Conservation (phyloP, 2,329 filamentous ascomycete genomes). For the Tolypocladium endophyticum region DNA sequence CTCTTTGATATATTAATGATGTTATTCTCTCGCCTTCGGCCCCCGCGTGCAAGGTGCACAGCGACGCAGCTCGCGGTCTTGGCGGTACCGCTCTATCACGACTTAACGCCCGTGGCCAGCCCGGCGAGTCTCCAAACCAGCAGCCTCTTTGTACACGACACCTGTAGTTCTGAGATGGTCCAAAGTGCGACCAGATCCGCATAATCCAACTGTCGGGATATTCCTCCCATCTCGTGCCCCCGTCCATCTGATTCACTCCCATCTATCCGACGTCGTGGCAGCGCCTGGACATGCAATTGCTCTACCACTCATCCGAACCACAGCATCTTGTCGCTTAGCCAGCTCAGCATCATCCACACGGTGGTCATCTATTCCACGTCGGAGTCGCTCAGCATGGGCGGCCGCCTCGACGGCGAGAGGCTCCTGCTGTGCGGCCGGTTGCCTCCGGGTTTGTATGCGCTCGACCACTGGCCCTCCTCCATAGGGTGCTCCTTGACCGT, state of each 20-base stretch:
- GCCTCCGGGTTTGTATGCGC: constrained; percentile 16
- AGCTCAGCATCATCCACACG: constrained; percentile 3
- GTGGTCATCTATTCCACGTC: constrained; percentile 13
- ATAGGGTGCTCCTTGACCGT: constrained; percentile 27
- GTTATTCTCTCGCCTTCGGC: constrained; percentile 3
- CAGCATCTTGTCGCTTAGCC: constrained; percentile 1
- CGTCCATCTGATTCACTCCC: background rate
- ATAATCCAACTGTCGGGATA: background rate
- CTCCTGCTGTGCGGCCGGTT: constrained; percentile 21
- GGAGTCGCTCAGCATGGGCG: constrained; percentile 25
- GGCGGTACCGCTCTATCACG: constrained; percentile 15
- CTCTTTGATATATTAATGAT: background rate
- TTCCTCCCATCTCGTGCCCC: background rate
- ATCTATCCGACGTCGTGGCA: background rate
- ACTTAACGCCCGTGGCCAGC: constrained; percentile 11
- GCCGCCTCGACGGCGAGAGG: constrained; percentile 27
- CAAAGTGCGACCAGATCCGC: background rate
- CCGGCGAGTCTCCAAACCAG: background rate
- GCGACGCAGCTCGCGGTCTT: background rate
- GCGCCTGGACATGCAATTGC: background rate
- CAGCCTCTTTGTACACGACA: background rate
- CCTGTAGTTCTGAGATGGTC: background rate
- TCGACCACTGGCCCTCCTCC: constrained; percentile 20
- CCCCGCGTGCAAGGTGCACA: background rate
- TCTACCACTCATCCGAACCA: background rate